These are phyloP conservation scores for Amoeboaphelidium protococcarum DNA, from an alignment of 371 early-diverging fungal genomes.

Conservation along the genomic window DNA sequence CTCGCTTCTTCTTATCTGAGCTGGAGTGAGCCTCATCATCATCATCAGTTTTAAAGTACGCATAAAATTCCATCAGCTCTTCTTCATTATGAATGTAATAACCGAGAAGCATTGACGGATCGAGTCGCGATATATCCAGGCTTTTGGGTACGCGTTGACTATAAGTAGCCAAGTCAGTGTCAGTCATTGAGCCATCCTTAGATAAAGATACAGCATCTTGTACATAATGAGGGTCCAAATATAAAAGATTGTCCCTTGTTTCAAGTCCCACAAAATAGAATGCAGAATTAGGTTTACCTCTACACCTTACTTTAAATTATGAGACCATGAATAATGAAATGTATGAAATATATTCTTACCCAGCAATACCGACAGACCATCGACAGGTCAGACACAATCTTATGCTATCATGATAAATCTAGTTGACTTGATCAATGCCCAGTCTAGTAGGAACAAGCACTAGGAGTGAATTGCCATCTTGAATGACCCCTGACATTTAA, in stretches of 20 bases:
- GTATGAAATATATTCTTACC: conserved; percentile 15
- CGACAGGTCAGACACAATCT: conserved; percentile 45
- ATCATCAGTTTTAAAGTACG: too few species aligned
- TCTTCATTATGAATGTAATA: conserved; percentile 45
- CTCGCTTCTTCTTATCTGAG: too few species aligned
- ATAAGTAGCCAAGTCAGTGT: conserved; percentile 41
- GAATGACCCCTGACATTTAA: conserved; percentile 17
- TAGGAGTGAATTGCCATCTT: conserved; percentile 26
- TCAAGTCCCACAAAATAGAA: conserved; percentile 70
- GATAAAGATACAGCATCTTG: conserved; percentile 11
- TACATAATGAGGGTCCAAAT: conserved; percentile 77
- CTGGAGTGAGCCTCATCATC: too few species aligned
- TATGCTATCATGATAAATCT: conserved; percentile 42
- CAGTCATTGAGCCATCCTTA: not conserved
- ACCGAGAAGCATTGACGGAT: conserved; percentile 78
- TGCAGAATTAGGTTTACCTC: conserved; percentile 75
- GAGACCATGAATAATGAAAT: not conserved
- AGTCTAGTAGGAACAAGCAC: conserved; percentile 62
- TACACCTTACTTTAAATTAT: conserved; percentile 3
- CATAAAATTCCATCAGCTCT: too few species aligned
- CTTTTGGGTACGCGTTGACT: conserved; percentile 47
- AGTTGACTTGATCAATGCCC: conserved; percentile 60
- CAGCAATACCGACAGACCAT: conserved; percentile 64
- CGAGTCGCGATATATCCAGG: conserved; percentile 39
- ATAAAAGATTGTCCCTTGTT: conserved; percentile 43